Evolutionary conservation across 768 basidiomycete genomes (phyloP).

Genomic region (Kwoniella mangroviensis): DNA sequence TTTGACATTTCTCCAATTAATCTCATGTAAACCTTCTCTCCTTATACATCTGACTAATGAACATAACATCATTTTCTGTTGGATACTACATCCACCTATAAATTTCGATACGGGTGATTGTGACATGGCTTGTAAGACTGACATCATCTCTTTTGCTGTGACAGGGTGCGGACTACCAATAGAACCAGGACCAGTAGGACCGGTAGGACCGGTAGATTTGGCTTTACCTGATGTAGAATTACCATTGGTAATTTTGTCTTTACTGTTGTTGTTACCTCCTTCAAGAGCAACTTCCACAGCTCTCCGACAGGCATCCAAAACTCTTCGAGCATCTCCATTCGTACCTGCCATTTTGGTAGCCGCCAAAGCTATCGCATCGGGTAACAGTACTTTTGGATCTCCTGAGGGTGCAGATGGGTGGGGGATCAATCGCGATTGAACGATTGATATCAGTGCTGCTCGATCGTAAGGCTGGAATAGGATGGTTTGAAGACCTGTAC

Average conservation of each 20-base stretch:
- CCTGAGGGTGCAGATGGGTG: slow-evolving; percentile 54
- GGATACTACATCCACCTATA: slow-evolving; percentile 78
- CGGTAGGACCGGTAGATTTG: not conserved
- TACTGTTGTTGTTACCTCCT: not conserved
- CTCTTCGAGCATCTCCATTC: slow-evolving; percentile 90
- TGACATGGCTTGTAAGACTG: slow-evolving; percentile 83
- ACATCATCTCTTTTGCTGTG: slow-evolving; percentile 71
- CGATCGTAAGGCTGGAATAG: slow-evolving; percentile 78
- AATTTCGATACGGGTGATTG: slow-evolving; percentile 87
- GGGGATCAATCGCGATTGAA: slow-evolving; percentile 75
- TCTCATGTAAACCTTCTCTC: slow-evolving; percentile 82
- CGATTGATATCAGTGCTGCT: slow-evolving; percentile 78
- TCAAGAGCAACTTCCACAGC: slow-evolving; percentile 74
- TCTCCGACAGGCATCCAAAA: slow-evolving; percentile 89
- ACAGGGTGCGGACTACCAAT: slow-evolving; percentile 61
- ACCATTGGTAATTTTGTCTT: not conserved
- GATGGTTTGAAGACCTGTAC: slow-evolving; percentile 52
- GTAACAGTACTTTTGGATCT: slow-evolving; percentile 62
- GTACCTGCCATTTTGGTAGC: slow-evolving; percentile 78
- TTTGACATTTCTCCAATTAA: slow-evolving; percentile 78
- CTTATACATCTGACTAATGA: slow-evolving; percentile 80
- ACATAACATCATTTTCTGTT: slow-evolving; percentile 85
- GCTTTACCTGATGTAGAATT: not conserved
- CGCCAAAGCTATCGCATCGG: slow-evolving; percentile 82
- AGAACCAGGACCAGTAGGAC: no score